Conservation (phyloP, 1,284 basidiomycete genomes). For the Austroboletus novae-zelandiae region DNA sequence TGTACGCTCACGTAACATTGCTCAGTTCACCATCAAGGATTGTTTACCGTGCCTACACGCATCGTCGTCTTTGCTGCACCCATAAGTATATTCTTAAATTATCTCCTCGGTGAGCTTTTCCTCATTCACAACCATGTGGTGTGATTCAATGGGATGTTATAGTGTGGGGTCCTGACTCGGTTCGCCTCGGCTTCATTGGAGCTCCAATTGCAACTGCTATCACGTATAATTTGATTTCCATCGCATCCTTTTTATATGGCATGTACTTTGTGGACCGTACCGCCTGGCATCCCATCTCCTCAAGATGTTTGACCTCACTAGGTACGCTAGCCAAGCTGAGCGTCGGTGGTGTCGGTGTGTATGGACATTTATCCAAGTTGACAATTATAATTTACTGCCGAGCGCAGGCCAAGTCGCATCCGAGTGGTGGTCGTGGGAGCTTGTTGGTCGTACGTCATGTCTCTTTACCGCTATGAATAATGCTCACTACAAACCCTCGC, state of each 20-base stretch:
- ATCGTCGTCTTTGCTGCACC: conserved; percentile 85
- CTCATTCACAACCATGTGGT: not conserved
- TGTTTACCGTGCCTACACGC: conserved; percentile 86
- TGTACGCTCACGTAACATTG: not conserved
- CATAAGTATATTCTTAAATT: conserved; percentile 83
- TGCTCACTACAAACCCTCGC: conserved; percentile 4
- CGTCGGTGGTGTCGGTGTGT: conserved; percentile 68
- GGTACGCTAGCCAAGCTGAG: conserved; percentile 75
- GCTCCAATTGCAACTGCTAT: conserved; percentile 90
- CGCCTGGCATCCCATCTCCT: conserved; percentile 82
- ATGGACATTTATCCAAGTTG: not conserved
- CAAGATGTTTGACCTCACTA: conserved; percentile 66
- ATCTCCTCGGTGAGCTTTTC: conserved; percentile 61
- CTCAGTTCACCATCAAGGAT: conserved; percentile 42
- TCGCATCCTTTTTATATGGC: conserved; percentile 72
- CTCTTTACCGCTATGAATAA: not conserved
- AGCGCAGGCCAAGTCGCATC: conserved; percentile 15
- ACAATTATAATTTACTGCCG: not conserved
- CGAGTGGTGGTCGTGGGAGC: conserved; percentile 4
- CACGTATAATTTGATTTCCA: conserved; percentile 81
- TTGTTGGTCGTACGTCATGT: conserved; percentile 51
- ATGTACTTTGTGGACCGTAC: conserved; percentile 71
- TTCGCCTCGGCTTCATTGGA: conserved; percentile 89
- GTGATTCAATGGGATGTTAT: conserved; percentile 8
- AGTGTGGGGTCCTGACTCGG: conserved; percentile 81